Conservation (phyloP, 2,329 filamentous ascomycete genomes). For the Purpureocillium takamizusanense region DNA sequence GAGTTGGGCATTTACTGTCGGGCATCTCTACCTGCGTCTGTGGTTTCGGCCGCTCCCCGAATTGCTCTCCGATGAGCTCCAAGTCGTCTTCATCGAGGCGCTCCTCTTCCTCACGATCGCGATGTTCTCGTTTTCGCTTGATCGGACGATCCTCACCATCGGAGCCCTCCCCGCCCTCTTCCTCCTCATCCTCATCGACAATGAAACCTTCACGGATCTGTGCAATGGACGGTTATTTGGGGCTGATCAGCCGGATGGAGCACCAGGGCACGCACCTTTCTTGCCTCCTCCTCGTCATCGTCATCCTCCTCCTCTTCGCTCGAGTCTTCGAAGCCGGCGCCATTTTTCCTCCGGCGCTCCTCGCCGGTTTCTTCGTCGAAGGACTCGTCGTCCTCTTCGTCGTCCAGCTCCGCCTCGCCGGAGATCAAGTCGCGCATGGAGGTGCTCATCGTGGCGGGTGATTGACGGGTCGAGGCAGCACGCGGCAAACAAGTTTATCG, state of each 20-base stretch:
- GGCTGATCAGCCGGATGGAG: neutral
- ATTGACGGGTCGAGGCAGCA: neutral
- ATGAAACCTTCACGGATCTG: constrained; percentile 94
- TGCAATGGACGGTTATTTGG: constrained; percentile 2
- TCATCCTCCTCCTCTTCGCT: constrained; percentile 91
- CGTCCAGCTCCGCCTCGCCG: constrained; percentile 76
- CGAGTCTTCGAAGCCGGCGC: constrained; percentile 58
- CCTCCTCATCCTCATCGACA: constrained; percentile 51
- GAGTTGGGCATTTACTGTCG: too few species aligned
- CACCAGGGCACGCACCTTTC: constrained; percentile 47
- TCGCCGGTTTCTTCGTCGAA: constrained; percentile 69
- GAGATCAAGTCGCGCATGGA: constrained; percentile 71
- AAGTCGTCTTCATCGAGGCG: constrained; percentile 93
- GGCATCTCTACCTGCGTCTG: constrained; percentile 56
- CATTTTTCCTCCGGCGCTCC: constrained; percentile 32
- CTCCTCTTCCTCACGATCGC: constrained; percentile 75
- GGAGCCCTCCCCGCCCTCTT: constrained; percentile 67
- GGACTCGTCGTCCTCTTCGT: constrained; percentile 77
- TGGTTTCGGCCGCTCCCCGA: constrained; percentile 53
- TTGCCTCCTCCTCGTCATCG: constrained; percentile 78
- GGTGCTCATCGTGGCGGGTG: constrained; percentile 44
- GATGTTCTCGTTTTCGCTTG: constrained; percentile 67
- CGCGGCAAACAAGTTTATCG: neutral
- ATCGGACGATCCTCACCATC: constrained; percentile 45
- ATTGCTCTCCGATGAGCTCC: constrained; percentile 82